Evolutionary conservation across 352 stramenopile genomes (phyloP).

Genomic region (Pythium graminicola): DNA sequence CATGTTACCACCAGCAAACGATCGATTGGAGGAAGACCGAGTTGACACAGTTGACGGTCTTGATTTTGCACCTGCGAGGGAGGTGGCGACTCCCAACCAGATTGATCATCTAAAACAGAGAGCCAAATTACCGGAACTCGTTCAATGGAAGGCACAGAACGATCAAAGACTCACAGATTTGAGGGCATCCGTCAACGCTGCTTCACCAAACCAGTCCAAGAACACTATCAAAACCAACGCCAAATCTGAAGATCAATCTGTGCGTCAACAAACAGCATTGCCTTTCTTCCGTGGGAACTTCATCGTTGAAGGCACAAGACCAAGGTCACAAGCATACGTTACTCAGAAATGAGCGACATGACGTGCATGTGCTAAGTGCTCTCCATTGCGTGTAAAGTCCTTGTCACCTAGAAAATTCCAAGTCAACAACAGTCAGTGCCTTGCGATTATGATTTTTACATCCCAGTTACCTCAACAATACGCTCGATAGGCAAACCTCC

Average conservation of each 20-base stretch:
- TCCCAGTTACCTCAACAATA: conserved; percentile 68
- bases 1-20: conserved; percentile 5
- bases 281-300: conserved; percentile 74
- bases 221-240: conserved; percentile 13
- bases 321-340: conserved; percentile 20
- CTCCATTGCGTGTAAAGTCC: conserved; percentile 8
- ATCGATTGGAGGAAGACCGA: conserved; percentile 16
- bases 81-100: neutral
- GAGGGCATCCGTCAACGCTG: neutral
- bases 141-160: conserved; percentile 11
- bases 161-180: conserved; percentile 7
- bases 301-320: conserved; percentile 40
- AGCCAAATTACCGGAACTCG: conserved; percentile 13
- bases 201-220: conserved; percentile 1
- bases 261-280: conserved; percentile 20
- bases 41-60: neutral
- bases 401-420: too few species aligned
- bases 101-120: neutral
- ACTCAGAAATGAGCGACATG: conserved; percentile 4
- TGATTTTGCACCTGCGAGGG: too few species aligned
- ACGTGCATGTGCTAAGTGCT: neutral
- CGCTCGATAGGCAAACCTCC: conserved; percentile 54
- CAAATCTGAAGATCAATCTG: conserved; percentile 3
- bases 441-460: too few species aligned
- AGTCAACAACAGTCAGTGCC: too few species aligned